Evolutionary conservation across 306 rosid genomes (phyloP).

Genomic region (Abrus precatorius): DNA sequence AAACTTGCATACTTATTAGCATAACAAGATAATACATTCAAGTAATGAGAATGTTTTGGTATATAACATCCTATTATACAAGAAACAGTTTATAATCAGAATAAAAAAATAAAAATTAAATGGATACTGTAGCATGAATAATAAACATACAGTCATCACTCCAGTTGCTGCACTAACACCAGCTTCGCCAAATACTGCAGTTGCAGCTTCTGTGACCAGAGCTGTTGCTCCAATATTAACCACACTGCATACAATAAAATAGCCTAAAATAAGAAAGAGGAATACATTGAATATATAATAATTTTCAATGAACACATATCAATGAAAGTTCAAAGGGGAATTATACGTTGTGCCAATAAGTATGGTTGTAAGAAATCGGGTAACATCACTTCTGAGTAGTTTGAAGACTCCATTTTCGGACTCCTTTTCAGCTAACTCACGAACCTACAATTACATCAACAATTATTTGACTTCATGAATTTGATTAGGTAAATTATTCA

Average conservation of each 20-base stretch:
- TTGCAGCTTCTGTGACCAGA: conserved; percentile 11
- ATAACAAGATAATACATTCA: neutral
- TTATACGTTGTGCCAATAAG: conserved; percentile 28
- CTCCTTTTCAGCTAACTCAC: conserved; percentile 85
- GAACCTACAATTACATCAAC: conserved; percentile 60
- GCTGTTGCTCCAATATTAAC: conserved; percentile 30
- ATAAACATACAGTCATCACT: conserved; percentile 21
- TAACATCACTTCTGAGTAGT: conserved; percentile 71
- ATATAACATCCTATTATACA: neutral
- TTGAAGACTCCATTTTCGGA: conserved; percentile 72
- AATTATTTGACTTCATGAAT: conserved; percentile 36
- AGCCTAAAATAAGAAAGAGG: neutral
- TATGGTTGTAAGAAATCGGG: conserved; percentile 14
- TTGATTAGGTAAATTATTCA: conserved; percentile 23
- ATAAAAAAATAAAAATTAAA: neutral
- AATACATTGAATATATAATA: conserved; percentile 30
- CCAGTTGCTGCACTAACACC: conserved; percentile 16
- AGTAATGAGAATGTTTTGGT: neutral
- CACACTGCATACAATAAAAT: conserved; percentile 10
- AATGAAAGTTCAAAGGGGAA: neutral
- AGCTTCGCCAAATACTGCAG: conserved; percentile 24
- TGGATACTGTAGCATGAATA: neutral
- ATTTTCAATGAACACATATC: neutral
- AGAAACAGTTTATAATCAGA: neutral
- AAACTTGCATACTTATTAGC: neutral